phyloP scores from a whole-genome alignment of 169 alveolate species.

The Babesia microti region DNA sequence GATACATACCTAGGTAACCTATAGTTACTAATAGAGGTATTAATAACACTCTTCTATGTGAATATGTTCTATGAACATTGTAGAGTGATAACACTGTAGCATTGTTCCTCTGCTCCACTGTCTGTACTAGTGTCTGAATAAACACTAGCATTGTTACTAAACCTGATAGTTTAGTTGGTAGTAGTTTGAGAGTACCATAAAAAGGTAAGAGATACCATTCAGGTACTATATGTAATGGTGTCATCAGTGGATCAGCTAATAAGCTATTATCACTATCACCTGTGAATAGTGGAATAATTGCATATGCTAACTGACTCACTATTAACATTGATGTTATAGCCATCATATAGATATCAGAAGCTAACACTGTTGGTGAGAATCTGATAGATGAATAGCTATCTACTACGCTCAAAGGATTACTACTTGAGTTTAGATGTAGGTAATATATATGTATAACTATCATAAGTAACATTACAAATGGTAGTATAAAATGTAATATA shows the following conservation, averaged over 20 bases:
- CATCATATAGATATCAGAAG: conserved; percentile 24
- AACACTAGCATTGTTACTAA: conserved; percentile 12
- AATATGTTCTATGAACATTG: neutral
- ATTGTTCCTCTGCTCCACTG: conserved; percentile 7
- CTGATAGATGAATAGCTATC: conserved; percentile 9
- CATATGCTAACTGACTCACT: conserved; percentile 13
- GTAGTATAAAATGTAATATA: conserved; percentile 32
- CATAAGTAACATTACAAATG: conserved; percentile 20
- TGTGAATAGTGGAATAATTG: conserved; percentile 20
- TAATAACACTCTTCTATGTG: too few species aligned
- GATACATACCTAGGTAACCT: conserved; percentile 12
- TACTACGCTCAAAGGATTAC: conserved; percentile 32
- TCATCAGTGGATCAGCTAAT: conserved; percentile 9
- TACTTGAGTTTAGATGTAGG: conserved; percentile 22
- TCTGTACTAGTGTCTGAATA: conserved; percentile 11
- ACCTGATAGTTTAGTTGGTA: conserved; percentile 31
- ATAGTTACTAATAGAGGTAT: too few species aligned
- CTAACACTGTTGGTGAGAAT: conserved; percentile 22
- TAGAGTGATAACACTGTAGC: conserved; percentile 6
- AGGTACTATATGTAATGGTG: conserved; percentile 37
- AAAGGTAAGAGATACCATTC: conserved; percentile 43
- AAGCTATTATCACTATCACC: conserved; percentile 32
- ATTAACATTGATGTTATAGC: conserved; percentile 8
- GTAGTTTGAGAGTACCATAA: conserved; percentile 25
- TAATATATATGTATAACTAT: conserved; percentile 34